Evolutionary conservation across 1,284 basidiomycete genomes (phyloP).

Genomic region (Cutaneotrichosporon sp.): DNA sequence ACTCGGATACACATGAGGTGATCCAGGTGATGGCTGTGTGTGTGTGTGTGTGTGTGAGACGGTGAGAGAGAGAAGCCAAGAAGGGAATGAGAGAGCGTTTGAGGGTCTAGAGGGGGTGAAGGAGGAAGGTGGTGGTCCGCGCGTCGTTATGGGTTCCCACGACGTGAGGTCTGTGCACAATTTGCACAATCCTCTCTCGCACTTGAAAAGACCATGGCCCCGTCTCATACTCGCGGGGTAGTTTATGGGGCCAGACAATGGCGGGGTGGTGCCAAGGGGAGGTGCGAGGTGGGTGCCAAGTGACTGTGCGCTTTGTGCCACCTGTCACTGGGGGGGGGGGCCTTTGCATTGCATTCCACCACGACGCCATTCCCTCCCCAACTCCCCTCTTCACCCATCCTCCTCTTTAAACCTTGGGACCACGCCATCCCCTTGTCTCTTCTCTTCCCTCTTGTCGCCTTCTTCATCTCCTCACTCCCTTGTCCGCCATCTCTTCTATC

Average conservation of each 20-base stretch:
- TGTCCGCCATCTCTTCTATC: not conserved
- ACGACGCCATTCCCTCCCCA: not conserved
- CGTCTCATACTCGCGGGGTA: not conserved
- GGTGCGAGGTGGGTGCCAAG: not conserved
- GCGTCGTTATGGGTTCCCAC: constrained; percentile 4
- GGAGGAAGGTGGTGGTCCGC: not conserved
- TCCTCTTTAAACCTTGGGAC: not conserved
- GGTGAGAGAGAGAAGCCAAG: not conserved
- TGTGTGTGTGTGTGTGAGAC: not conserved
- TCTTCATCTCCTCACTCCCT: not conserved
- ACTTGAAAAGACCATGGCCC: not conserved
- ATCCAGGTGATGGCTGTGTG: not conserved
- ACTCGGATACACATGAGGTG: not conserved
- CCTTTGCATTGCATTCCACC: not conserved
- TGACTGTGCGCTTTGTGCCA: not conserved
- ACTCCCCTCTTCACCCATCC: not conserved
- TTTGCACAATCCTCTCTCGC: not conserved
- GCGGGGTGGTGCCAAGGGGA: not conserved
- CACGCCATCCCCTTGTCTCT: no score
- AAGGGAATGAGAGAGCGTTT: not conserved
- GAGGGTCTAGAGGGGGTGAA: not conserved
- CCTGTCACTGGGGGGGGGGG: not conserved
- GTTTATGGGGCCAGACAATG: not conserved
- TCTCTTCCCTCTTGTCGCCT: not conserved
- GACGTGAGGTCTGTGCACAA: constrained; percentile 4